These are phyloP conservation scores for Oryza coarctata DNA, from an alignment of 176 grass and related monocot species.

Conservation along the genomic window DNA sequence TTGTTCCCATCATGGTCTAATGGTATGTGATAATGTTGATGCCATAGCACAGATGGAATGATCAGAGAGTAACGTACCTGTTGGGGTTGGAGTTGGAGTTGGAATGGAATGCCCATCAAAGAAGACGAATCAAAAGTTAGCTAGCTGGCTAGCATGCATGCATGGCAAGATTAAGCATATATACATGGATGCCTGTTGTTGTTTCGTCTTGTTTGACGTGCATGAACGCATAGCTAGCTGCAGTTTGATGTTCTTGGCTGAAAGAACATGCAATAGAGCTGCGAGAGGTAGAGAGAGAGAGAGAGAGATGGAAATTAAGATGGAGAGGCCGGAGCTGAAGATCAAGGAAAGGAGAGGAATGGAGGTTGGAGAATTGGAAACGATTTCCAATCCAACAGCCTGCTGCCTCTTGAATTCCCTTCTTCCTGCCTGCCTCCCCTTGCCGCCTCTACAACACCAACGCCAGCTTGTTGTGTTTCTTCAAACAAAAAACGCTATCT, in stretches of 20 bases:
- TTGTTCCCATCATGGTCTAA: neutral
- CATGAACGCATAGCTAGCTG: neutral
- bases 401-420: neutral
- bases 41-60: neutral
- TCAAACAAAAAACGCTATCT: too few relatives aligned
- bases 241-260: too few relatives aligned
- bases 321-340: too few relatives aligned
- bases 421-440: conserved; percentile 24
- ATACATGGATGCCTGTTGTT: too few relatives aligned
- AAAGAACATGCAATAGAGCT: too few relatives aligned
- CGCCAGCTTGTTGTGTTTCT: too few relatives aligned
- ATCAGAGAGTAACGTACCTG: neutral
- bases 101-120: conserved; percentile 47
- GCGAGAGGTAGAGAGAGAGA: neutral
- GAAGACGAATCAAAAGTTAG: neutral
- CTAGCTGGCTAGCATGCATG: neutral
- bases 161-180: too few relatives aligned
- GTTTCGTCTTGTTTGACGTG: neutral
- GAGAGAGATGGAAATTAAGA: neutral
- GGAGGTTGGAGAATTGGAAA: conserved; percentile 7
- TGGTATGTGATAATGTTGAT: neutral
- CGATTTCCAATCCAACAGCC: conserved; percentile 9
- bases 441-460: neutral
- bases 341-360: neutral
- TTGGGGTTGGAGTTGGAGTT: conserved; percentile 36